Evolutionary conservation across 106 monocot species (phyloP).

Genomic region (Allium cepa): DNA sequence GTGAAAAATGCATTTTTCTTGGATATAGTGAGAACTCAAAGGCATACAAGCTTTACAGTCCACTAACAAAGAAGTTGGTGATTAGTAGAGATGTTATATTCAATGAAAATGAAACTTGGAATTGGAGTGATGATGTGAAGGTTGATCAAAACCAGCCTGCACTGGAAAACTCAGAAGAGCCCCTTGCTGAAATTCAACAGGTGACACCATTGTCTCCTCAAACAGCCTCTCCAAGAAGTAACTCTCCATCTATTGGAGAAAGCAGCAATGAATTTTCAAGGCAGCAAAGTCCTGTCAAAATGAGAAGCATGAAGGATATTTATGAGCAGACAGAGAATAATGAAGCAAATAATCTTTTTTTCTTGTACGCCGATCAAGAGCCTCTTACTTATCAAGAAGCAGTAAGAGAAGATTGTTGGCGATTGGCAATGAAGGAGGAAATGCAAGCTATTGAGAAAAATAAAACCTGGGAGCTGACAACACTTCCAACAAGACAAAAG

Average conservation of each 20-base stretch:
- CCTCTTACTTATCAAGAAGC: background rate
- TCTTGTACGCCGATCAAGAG: background rate
- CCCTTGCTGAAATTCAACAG: background rate
- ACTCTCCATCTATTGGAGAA: background rate
- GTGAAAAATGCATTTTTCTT: background rate
- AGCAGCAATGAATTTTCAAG: background rate
- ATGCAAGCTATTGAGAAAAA: background rate
- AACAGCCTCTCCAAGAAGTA: background rate
- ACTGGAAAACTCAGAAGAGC: background rate
- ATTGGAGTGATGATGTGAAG: background rate
- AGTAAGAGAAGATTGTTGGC: background rate
- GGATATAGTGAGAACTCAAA: background rate
- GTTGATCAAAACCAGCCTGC: background rate
- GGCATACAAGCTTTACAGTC: background rate
- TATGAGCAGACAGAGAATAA: background rate
- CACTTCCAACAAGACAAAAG: background rate
- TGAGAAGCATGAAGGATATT: background rate
- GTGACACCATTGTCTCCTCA: too few species aligned
- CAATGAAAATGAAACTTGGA: background rate
- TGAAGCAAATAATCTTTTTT: background rate
- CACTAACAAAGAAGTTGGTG: background rate
- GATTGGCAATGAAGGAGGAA: background rate
- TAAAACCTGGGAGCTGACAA: background rate
- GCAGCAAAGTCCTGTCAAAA: background rate
- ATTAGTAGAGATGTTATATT: background rate